Evolutionary conservation across 139 green algal species (phyloP).

Genomic region (Volvox africanus): DNA sequence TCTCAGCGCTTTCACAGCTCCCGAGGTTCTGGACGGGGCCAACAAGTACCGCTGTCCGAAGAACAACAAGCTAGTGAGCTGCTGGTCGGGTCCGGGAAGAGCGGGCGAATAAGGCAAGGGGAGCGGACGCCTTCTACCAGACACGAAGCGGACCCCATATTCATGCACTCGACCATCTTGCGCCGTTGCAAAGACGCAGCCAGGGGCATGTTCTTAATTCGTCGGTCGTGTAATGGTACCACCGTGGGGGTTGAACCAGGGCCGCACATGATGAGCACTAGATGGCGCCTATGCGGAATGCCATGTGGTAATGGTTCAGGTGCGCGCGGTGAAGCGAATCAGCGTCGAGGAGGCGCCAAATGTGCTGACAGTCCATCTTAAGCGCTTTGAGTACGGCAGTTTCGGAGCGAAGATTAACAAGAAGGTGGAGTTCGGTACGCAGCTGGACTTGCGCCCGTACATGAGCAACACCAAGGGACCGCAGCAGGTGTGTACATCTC

Average conservation of each 20-base stretch:
- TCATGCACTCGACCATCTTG: too few species aligned
- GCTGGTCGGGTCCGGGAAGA: too few species aligned
- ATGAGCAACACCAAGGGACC: slow-evolving; percentile 53
- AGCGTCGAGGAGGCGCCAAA: slow-evolving; percentile 85
- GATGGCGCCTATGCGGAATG: too few species aligned
- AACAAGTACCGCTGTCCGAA: slow-evolving; percentile 94
- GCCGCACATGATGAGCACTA: too few species aligned
- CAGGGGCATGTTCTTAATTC: too few species aligned
- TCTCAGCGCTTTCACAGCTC: slow-evolving; percentile 82
- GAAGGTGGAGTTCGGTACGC: slow-evolving; percentile 82
- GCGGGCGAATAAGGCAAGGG: too few species aligned
- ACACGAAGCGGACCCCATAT: too few species aligned
- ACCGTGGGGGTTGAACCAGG: too few species aligned
- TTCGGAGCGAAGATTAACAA: slow-evolving; percentile 86
- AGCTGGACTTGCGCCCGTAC: slow-evolving; percentile 88
- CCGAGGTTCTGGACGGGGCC: slow-evolving; percentile 86
- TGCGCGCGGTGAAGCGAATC: slow-evolving; percentile 86
- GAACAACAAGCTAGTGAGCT: slow-evolving; percentile 75
- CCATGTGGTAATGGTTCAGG: slow-evolving; percentile 28
- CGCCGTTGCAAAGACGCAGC: too few species aligned
- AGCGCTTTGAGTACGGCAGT: slow-evolving; percentile 90
- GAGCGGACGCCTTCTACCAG: too few species aligned
- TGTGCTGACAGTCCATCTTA: slow-evolving; percentile 90
- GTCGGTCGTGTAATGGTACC: too few species aligned
- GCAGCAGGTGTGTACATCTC: neutral